Evolutionary conservation across 768 basidiomycete genomes (phyloP), one percentile per base, ranked within the genome.

Genomic region (Favolaschia claudopus): DNA sequence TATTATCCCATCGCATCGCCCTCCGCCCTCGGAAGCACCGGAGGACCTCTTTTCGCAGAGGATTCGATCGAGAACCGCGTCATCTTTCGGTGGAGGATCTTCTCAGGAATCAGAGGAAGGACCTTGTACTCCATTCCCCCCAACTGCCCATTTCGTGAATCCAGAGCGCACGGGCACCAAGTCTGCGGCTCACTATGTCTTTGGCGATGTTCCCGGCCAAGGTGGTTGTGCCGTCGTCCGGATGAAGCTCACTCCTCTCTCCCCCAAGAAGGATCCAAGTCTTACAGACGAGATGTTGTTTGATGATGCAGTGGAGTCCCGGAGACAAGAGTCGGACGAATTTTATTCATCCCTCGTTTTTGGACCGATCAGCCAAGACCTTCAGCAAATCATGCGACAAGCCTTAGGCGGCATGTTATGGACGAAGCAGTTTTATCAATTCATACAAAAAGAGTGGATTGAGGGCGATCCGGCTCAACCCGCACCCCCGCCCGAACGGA

Each of bases 371-470:
- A 92, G 86, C 67, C 94, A 97, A 57, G 97, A 99, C 76, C 77
- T 99, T 67, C 89, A 88, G 72, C 96, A 96, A 73, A 91, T 99
- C 65, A 97, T 93, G 93, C 82, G 97, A 61, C 97, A 99, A 76
- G 97, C 96, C 20, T 77, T 99, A 45, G 88, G 88, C 20, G 97
- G 97, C 12, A 99, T 99, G 97, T 77, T 99, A 49, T 99, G 97
- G 96, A 95, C 93, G 42, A 99, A 99, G 78, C 97, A 99, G 70
- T 93, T 88, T 74, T 99, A 99, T 78, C 84, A 92, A 71, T 98
- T 98, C 75, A 88, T 98, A 58, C 96, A 98, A 74, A 91, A 92
- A 69, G 92, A 96, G 60, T 99, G 97, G 97, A 82, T 96, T 47
- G 88, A 93, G 58, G 97, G 97, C 28, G 97, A 99, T 77, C 89